phyloP scores from a whole-genome alignment of 2,329 filamentous ascomycete genomes.

The Paecilomyces sp. region DNA sequence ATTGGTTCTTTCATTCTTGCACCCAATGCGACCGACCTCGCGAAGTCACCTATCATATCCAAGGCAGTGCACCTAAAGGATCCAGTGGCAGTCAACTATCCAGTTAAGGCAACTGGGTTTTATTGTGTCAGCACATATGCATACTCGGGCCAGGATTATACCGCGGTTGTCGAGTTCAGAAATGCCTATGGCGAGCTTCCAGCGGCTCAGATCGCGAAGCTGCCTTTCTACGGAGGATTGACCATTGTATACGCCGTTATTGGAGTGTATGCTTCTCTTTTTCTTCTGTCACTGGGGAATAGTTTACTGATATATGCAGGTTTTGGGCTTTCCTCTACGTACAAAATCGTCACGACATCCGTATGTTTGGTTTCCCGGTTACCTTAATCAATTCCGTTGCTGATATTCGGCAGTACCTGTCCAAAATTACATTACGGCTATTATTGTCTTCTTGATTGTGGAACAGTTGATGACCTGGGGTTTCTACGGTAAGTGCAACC shows the following conservation, averaged over 20 bases:
- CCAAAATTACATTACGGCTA: slow-evolving; percentile 98
- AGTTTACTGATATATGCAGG: slow-evolving; percentile 31
- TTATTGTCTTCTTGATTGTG: slow-evolving; percentile 84
- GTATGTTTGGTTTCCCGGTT: slow-evolving; percentile 39
- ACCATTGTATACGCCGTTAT: slow-evolving; percentile 90
- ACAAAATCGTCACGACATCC: slow-evolving; percentile 85
- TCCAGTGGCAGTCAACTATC: slow-evolving; percentile 66
- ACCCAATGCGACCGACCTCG: slow-evolving; percentile 64
- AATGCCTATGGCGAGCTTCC: slow-evolving; percentile 96
- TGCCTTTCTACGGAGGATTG: slow-evolving; percentile 93
- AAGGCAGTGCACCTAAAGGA: slow-evolving; percentile 76
- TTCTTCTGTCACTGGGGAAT: background rate
- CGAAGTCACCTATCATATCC: slow-evolving; percentile 67
- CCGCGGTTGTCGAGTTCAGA: slow-evolving; percentile 79
- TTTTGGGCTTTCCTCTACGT: slow-evolving; percentile 96
- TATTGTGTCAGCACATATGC: slow-evolving; percentile 82
- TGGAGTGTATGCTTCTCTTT: slow-evolving; percentile 48
- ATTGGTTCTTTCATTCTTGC: slow-evolving; percentile 78
- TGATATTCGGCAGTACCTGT: slow-evolving; percentile 63
- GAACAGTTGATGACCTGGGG: slow-evolving; percentile 99
- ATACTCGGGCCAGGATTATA: slow-evolving; percentile 63
- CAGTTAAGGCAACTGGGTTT: slow-evolving; percentile 84
- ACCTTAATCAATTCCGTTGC: slow-evolving; percentile 7
- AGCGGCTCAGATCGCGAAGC: slow-evolving; percentile 89
- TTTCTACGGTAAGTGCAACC: slow-evolving; percentile 66